Base-by-base conservation (phyloP, 2,329 filamentous ascomycete species). In the Botrytis byssoidea region DNA sequence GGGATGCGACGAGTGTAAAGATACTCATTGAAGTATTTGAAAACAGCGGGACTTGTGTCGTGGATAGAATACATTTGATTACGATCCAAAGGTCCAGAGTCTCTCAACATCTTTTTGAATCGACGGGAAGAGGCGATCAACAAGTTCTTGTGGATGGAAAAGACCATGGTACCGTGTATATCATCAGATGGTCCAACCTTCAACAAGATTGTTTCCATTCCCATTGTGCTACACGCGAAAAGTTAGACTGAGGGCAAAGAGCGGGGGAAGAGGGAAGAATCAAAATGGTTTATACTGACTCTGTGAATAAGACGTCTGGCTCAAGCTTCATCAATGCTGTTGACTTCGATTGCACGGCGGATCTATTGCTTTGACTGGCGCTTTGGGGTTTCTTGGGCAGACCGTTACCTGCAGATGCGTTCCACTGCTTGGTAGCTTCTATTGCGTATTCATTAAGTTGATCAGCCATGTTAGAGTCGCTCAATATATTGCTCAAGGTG, bases 21-120 rank as follows among this genome's bases (percentile, higher is more conserved):
- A 35, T 72, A 74, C 29, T 78, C 73, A 16, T 76, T 57, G 63
- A 78, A 78, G 18, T 78, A 71, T 42, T 76, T 78, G 57, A 80
- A 75, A 1, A 72, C 51, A 7, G 8, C 25, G n/a, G 71, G 71
- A 12, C 42, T 59, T 8, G 71, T 72, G 16, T 72, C 71, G 9
- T 69, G 48, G 25, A 72, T 72, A 3, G 61, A 55, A 32, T 70
- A 59, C 14, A 60, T 22, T 0, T 59, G n/a, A 20, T 32, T 29
- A 14, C 22, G 40, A 7, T 46, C 48, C 42, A 57, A 42, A 20
- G 37, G 25, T 0, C 10, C 37, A 5, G 12, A 51, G 1, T n/a
- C 6, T 4, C 29, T 46, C 4, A 72, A 2, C 71, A 72, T 68
- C 55, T 61, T 68, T 37, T 25, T 40, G 3, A 72, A 72, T 35